These are phyloP conservation scores for Daldinia caldariorum DNA, from an alignment of 495 filamentous ascomycete species.

Conservation along the genomic window DNA sequence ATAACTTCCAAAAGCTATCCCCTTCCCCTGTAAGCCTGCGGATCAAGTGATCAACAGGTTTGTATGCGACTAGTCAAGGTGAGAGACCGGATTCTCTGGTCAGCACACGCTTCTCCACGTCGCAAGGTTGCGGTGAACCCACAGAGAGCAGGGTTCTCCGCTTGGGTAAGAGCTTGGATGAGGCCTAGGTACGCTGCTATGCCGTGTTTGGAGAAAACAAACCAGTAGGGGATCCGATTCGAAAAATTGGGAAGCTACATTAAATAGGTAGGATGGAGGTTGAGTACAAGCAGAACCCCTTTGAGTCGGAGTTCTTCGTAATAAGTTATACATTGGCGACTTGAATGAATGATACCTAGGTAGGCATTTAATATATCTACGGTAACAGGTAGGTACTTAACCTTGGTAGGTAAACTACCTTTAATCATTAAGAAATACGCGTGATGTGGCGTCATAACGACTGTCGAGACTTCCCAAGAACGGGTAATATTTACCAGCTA, in stretches of 20 bases:
- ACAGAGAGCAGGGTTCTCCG: slow-evolving; percentile 40
- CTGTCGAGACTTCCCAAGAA: slow-evolving; percentile 12
- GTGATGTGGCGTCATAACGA: slow-evolving; percentile 2
- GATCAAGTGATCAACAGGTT: slow-evolving; percentile 37
- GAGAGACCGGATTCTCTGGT: slow-evolving; percentile 22
- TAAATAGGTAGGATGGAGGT: not conserved
- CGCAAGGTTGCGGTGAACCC: slow-evolving; percentile 26
- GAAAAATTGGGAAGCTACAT: slow-evolving; percentile 2
- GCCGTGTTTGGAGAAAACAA: not conserved
- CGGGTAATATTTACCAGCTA: not conserved
- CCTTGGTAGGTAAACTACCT: too few relatives aligned
- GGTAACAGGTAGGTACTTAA: too few relatives aligned
- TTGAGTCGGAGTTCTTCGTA: not conserved
- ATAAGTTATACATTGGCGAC: not conserved
- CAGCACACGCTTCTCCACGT: slow-evolving; percentile 18
- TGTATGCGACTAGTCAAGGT: slow-evolving; percentile 26
- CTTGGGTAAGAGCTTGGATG: slow-evolving; percentile 13
- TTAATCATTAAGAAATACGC: slow-evolving; percentile 5
- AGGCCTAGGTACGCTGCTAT: not conserved
- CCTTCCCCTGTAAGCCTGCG: slow-evolving; percentile 22
- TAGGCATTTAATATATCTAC: too few relatives aligned
- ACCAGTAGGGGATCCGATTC: slow-evolving; percentile 22
- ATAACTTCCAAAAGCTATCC: slow-evolving; percentile 10
- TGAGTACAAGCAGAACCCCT: not conserved
- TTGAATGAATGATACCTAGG: too few relatives aligned